A percentile compares a stretch with the other conserved stretches of the same genome.
Evolutionary conservation across 495 filamentous ascomycete species (phyloP).

Genomic region (Tuber aestivum): DNA sequence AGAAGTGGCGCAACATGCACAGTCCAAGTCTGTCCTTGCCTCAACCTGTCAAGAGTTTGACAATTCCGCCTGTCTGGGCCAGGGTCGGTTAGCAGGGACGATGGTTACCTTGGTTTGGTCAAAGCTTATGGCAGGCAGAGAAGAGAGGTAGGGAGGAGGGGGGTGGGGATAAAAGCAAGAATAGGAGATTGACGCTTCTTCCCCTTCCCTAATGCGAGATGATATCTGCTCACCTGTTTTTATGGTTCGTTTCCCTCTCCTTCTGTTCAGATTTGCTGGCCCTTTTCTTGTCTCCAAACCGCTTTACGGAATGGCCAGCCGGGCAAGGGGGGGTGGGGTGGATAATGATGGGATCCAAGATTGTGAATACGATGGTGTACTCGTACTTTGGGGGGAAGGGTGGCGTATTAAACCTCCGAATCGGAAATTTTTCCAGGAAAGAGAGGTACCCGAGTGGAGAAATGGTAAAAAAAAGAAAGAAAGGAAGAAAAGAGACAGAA

Average conservation of each 20-base stretch:
- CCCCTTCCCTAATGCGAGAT: background rate
- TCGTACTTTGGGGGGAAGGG: background rate
- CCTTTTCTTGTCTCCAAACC: background rate
- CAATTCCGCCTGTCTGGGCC: background rate
- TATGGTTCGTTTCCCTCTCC: background rate
- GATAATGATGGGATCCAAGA: background rate
- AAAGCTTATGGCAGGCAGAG: background rate
- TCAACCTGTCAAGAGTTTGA: background rate
- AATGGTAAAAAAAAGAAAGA: background rate
- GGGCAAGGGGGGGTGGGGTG: background rate
- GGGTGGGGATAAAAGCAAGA: background rate
- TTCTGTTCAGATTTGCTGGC: background rate
- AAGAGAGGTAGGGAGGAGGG: background rate
- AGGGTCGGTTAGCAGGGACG: background rate
- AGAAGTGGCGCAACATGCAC: background rate
- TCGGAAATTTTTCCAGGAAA: background rate
- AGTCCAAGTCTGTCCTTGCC: slow-evolving; percentile 1
- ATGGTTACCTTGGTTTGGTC: background rate
- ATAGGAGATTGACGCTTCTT: background rate
- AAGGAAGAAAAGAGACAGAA: too few species aligned
- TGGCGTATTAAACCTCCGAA: background rate
- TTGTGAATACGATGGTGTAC: background rate
- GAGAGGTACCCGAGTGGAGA: background rate
- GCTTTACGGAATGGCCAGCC: background rate
- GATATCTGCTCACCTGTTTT: background rate